These are phyloP conservation scores for Saururus chinensis DNA, from an alignment of 164 flowering plant species.

Conservation along the genomic window DNA sequence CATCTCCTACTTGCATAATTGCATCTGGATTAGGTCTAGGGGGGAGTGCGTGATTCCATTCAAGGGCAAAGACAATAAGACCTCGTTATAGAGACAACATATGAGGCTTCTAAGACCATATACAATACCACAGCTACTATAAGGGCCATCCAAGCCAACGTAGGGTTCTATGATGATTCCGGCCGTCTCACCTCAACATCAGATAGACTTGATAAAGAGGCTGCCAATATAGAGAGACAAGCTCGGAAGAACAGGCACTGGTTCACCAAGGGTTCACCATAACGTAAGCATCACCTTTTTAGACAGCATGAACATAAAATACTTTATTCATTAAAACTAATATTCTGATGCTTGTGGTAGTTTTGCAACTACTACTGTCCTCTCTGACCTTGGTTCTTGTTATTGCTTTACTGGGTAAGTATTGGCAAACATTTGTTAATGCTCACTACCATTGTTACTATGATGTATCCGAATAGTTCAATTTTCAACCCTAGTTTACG, in stretches of 20 bases:
- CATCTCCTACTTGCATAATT: constrained; percentile 22
- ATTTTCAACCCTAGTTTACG: constrained; percentile 37
- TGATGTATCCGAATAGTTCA: background rate
- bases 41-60: constrained; percentile 53
- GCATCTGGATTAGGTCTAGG: constrained; percentile 62
- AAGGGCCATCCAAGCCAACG: constrained; percentile 30
- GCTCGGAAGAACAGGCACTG: constrained; percentile 47
- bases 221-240: constrained; percentile 44
- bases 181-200: constrained; percentile 49
- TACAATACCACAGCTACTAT: constrained; percentile 62
- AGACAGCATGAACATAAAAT: no score
- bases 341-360: constrained; percentile 25
- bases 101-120: constrained; percentile 56
- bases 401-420: constrained; percentile 47
- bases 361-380: constrained; percentile 30
- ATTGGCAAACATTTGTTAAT: background rate
- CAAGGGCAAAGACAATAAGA: constrained; percentile 48
- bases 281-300: constrained; percentile 24
- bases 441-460: background rate
- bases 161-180: constrained; percentile 24
- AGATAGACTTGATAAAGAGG: constrained; percentile 32
- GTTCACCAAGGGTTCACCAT: constrained; percentile 44
- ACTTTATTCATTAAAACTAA: background rate
- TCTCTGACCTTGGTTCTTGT: constrained; percentile 39
- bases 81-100: constrained; percentile 55